phyloP scores from a whole-genome alignment of 1,139 yeast species.

The Cylindricascospora bacillispora region DNA sequence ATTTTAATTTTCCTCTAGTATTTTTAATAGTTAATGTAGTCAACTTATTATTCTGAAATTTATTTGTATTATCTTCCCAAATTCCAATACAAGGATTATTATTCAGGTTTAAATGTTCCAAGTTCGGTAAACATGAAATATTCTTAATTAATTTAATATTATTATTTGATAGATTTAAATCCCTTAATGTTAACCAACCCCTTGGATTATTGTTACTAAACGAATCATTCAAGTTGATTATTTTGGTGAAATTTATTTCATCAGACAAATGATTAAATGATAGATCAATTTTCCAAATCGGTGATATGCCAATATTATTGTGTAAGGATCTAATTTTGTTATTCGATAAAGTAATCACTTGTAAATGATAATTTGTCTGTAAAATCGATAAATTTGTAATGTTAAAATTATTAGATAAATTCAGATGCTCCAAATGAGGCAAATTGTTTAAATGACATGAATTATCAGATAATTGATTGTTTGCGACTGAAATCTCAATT shows the following conservation, averaged over 20 bases:
- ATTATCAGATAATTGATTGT: too few species aligned
- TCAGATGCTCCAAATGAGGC: slow-evolving; percentile 13
- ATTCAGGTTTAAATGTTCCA: slow-evolving; percentile 13
- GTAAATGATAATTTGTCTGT: slow-evolving; percentile 11
- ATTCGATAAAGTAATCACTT: slow-evolving; percentile 13
- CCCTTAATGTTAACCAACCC: slow-evolving; percentile 14
- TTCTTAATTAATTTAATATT: slow-evolving; percentile 12
- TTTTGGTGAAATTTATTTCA: slow-evolving; percentile 10
- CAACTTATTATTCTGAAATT: neutral
- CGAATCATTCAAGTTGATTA: too few species aligned
- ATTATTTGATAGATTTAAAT: slow-evolving; percentile 16
- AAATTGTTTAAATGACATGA: neutral
- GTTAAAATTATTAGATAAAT: slow-evolving; percentile 13
- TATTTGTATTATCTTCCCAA: too few species aligned
- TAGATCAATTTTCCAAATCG: slow-evolving; percentile 11
- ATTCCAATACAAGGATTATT: too few species aligned
- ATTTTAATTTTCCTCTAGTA: neutral
- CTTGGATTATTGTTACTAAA: slow-evolving; percentile 3
- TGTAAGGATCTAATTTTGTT: slow-evolving; percentile 14
- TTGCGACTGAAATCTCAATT: too few species aligned
- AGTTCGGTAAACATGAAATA: slow-evolving; percentile 8
- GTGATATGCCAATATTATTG: slow-evolving; percentile 10
- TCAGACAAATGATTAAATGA: slow-evolving; percentile 17
- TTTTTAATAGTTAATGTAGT: neutral
- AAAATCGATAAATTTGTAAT: slow-evolving; percentile 11